Percentiles rank a stretch among this genome's conserved stretches.
Evolutionary conservation across 2,329 filamentous ascomycete genomes (phyloP).

Genomic region (Penicillium freii): DNA sequence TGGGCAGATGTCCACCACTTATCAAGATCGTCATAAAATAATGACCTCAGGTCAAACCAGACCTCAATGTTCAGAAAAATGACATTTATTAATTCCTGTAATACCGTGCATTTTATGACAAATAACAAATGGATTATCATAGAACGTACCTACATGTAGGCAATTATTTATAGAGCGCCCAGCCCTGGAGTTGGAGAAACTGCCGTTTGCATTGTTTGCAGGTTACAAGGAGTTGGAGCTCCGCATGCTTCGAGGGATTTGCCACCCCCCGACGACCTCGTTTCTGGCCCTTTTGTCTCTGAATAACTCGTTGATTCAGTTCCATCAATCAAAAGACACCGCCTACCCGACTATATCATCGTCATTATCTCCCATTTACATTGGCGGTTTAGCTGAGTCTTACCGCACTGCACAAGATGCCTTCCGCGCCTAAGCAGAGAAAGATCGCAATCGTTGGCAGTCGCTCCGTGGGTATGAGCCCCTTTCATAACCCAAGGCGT

Average conservation of each 20-base stretch:
- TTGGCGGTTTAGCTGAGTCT: not conserved
- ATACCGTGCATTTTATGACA: not conserved
- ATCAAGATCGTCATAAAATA: not conserved
- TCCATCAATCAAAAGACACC: not conserved
- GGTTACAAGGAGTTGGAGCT: constrained; percentile 16
- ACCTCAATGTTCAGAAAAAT: not conserved
- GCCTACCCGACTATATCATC: not conserved
- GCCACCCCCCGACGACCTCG: constrained; percentile 18
- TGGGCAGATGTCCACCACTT: not conserved
- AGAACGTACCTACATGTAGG: not conserved
- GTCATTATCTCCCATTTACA: not conserved
- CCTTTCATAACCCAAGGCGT: not conserved
- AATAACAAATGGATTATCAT: not conserved
- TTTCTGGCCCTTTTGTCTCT: constrained; percentile 8
- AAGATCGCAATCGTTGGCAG: constrained; percentile 96
- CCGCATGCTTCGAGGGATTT: constrained; percentile 25
- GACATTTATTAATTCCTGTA: not conserved
- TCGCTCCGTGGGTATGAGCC: constrained; percentile 74
- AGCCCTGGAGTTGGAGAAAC: constrained; percentile 9
- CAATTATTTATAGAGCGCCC: not conserved
- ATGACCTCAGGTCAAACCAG: not conserved
- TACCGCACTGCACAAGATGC: constrained; percentile 51
- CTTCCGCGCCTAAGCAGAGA: constrained; percentile 75
- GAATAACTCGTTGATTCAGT: not conserved
- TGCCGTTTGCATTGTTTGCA: constrained; percentile 28